Conservation (phyloP, 768 basidiomycete species). For the Dentipellis sp. region DNA sequence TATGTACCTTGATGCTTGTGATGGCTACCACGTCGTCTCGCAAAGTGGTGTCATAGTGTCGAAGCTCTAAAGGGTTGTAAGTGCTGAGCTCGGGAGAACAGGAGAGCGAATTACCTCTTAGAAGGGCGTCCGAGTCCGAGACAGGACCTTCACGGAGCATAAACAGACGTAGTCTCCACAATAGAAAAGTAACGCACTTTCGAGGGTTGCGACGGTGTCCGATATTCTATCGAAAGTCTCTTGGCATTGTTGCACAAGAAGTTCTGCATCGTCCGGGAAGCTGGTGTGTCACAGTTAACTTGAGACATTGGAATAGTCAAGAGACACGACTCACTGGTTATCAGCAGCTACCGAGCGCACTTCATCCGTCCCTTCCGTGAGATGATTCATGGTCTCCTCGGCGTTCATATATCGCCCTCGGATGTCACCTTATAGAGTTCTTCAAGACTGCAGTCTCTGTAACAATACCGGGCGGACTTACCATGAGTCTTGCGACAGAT, state of each 20-base stretch:
- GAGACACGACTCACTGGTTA: slow-evolving; percentile 4
- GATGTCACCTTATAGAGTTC: neutral
- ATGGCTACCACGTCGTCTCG: slow-evolving; percentile 7
- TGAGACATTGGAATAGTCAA: neutral
- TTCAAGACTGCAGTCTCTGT: neutral
- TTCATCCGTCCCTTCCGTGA: slow-evolving; percentile 11
- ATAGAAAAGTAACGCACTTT: neutral
- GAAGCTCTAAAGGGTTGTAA: slow-evolving; percentile 4
- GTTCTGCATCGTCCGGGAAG: slow-evolving; percentile 9
- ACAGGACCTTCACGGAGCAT: slow-evolving; percentile 28
- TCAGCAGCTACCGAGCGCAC: slow-evolving; percentile 9
- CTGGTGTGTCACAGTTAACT: neutral
- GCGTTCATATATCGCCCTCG: slow-evolving; percentile 54
- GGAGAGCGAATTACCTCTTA: slow-evolving; percentile 37
- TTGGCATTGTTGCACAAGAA: slow-evolving; percentile 5
- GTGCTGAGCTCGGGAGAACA: neutral
- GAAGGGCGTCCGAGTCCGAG: slow-evolving; percentile 36
- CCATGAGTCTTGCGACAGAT: slow-evolving; percentile 63
- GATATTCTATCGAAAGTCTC: slow-evolving; percentile 7
- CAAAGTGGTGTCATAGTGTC: slow-evolving; percentile 9
- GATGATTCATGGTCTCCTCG: slow-evolving; percentile 9
- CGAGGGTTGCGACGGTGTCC: slow-evolving; percentile 6
- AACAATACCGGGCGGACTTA: slow-evolving; percentile 21
- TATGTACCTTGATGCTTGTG: slow-evolving; percentile 9
- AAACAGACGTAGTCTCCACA: neutral